phyloP scores from a whole-genome alignment of 805 yeast species.

The Saccharomycopsis sp. region DNA sequence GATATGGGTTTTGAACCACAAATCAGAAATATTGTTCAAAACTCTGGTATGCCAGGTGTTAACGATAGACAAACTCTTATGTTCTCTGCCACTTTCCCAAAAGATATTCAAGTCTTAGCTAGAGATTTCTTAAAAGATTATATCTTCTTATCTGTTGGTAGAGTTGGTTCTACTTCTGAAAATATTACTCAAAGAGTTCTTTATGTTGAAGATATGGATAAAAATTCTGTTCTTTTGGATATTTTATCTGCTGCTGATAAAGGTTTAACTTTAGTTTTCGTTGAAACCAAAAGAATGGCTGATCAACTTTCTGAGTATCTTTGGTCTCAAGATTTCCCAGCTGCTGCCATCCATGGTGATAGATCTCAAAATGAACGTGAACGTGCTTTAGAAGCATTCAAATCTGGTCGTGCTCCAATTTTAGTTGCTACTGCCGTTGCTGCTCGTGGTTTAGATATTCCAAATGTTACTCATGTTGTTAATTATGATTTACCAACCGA shows the following conservation, averaged over 20 bases:
- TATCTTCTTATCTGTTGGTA: slow-evolving; percentile 93
- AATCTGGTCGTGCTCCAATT: slow-evolving; percentile 83
- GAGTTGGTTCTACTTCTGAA: slow-evolving; percentile 98
- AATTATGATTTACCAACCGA: slow-evolving; percentile 96
- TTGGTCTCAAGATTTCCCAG: slow-evolving; percentile 82
- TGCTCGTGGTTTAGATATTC: slow-evolving; percentile 99
- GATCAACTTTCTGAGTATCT: slow-evolving; percentile 90
- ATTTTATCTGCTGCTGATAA: slow-evolving; percentile 69
- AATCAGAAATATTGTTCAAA: slow-evolving; percentile 95
- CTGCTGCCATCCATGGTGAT: slow-evolving; percentile 99
- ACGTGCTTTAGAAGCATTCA: slow-evolving; percentile 90
- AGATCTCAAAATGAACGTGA: slow-evolving; percentile 98
- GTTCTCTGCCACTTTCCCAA: slow-evolving; percentile 99
- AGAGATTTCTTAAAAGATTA: slow-evolving; percentile 94
- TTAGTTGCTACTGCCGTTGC: slow-evolving; percentile 99
- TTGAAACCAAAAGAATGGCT: slow-evolving; percentile 98
- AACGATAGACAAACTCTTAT: slow-evolving; percentile 89
- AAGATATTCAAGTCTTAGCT: slow-evolving; percentile 93
- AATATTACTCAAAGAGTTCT: slow-evolving; percentile 91
- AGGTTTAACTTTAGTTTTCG: slow-evolving; percentile 89
- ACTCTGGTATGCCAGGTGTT: slow-evolving; percentile 94
- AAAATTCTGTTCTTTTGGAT: slow-evolving; percentile 69
- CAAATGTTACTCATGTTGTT: slow-evolving; percentile 95
- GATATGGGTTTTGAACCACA: slow-evolving; percentile 99
- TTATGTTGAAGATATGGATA: slow-evolving; percentile 89